phyloP scores from a whole-genome alignment of 73 alveolate genomes.

The Paramecium biaurelia region DNA sequence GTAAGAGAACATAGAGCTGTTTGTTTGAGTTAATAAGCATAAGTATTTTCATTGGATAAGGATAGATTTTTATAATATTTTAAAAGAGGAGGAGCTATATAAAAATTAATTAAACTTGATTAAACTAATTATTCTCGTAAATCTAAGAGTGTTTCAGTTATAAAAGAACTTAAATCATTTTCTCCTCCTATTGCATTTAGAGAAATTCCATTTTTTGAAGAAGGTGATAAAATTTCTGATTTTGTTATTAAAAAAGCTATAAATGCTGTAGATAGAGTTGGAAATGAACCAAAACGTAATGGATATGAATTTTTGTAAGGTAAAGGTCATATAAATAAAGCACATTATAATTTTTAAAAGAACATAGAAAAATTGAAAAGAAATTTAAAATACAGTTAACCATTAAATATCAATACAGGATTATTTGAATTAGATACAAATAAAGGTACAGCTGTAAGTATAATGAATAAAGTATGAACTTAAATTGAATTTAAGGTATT shows the following conservation, averaged over 20 bases:
- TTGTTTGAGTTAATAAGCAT: not conserved
- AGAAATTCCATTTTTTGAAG: slow-evolving; percentile 23
- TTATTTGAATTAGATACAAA: slow-evolving; percentile 26
- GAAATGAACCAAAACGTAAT: not conserved
- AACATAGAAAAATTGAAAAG: not conserved
- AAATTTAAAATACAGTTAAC: slow-evolving; percentile 3
- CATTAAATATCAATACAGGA: not conserved
- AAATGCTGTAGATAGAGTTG: slow-evolving; percentile 20
- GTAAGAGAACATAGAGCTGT: not conserved
- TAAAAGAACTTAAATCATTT: not conserved
- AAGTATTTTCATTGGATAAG: slow-evolving; percentile 25
- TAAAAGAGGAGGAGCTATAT: not conserved
- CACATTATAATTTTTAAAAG: slow-evolving; percentile 23
- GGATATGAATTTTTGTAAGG: slow-evolving; percentile 36
- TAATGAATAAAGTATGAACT: slow-evolving; percentile 29
- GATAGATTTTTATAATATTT: slow-evolving; percentile 8
- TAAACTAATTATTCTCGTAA: not conserved
- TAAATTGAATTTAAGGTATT: not conserved
- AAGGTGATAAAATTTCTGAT: not conserved
- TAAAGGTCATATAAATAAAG: slow-evolving; percentile 22
- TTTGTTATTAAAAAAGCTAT: not conserved
- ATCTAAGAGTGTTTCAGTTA: not conserved
- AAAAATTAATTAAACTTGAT: not conserved
- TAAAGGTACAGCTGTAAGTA: slow-evolving; percentile 40
- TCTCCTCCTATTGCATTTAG: not conserved